Conservation (phyloP, 306 rosid genomes). For the Rosa persica region DNA sequence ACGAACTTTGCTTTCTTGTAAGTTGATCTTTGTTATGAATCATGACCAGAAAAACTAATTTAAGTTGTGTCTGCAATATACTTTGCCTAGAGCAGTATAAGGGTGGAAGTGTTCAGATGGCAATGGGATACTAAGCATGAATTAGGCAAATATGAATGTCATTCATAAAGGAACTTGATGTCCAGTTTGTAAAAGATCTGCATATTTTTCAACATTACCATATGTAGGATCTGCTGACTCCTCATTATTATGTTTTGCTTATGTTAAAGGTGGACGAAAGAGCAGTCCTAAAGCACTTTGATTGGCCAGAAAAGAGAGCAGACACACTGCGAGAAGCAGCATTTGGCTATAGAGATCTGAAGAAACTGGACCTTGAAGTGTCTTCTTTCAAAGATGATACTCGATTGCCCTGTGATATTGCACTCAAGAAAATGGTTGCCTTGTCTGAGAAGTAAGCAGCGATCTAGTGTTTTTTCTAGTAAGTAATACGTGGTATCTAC, state of each 20-base stretch:
- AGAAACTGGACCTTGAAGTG: slow-evolving; percentile 80
- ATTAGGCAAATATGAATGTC: background rate
- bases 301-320: slow-evolving; percentile 98
- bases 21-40: slow-evolving; percentile 24
- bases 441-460: slow-evolving; percentile 78
- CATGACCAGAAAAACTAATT: background rate
- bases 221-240: background rate
- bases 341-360: slow-evolving; percentile 82
- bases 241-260: background rate
- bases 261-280: slow-evolving; percentile 84
- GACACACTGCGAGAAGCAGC: slow-evolving; percentile 97
- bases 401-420: slow-evolving; percentile 71
- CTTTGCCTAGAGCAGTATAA: background rate
- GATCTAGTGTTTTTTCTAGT: background rate
- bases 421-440: slow-evolving; percentile 88
- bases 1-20: slow-evolving; percentile 98
- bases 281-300: slow-evolving; percentile 93
- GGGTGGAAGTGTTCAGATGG: background rate
- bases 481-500: background rate
- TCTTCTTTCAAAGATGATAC: slow-evolving; percentile 77
- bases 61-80: background rate
- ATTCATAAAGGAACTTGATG: background rate
- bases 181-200: background rate
- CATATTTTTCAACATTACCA: too few species aligned
- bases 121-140: background rate